Percentiles rank a stretch among this genome's conserved stretches.
phyloP scores from a whole-genome alignment of 805 yeast genomes.

The Lipomyces starkeyi region DNA sequence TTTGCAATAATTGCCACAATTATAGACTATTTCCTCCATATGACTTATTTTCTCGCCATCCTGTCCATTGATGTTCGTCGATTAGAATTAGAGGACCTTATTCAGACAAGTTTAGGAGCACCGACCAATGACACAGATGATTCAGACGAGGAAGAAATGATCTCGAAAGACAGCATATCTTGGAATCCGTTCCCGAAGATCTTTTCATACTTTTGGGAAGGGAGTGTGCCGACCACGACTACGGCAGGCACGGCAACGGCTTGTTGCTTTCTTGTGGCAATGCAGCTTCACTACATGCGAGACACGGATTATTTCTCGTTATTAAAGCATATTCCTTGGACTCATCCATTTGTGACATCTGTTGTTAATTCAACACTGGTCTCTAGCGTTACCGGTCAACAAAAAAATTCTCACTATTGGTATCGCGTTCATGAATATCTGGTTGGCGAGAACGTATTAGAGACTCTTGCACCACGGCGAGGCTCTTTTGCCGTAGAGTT shows the following conservation, averaged over 20 bases:
- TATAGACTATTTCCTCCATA: constrained; percentile 64
- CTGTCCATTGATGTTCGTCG: constrained; percentile 70
- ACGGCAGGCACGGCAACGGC: constrained; percentile 33
- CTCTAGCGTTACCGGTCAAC: not conserved
- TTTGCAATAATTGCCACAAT: constrained; percentile 57
- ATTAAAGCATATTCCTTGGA: constrained; percentile 6
- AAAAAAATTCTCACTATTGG: constrained; percentile 8
- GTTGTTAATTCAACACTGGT: constrained; percentile 2
- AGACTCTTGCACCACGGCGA: constrained; percentile 17
- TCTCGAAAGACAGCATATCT: constrained; percentile 13
- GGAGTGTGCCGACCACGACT: constrained; percentile 33
- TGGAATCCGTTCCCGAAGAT: constrained; percentile 36
- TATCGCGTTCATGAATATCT: not conserved
- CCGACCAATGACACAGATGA: constrained; percentile 27
- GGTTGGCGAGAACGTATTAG: constrained; percentile 4
- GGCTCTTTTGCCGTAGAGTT: constrained; percentile 14
- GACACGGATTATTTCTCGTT: constrained; percentile 1
- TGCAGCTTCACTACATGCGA: constrained; percentile 30
- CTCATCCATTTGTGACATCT: not conserved
- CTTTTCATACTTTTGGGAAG: constrained; percentile 16
- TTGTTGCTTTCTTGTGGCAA: constrained; percentile 20
- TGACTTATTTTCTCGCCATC: constrained; percentile 69
- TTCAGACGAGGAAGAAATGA: constrained; percentile 33
- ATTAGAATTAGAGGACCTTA: constrained; percentile 62
- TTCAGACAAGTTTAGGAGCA: constrained; percentile 21